Percentiles rank a stretch among this genome's conserved stretches.
Conservation (phyloP, 2,329 filamentous ascomycete species). For the Thermothelomyces thermophilus region DNA sequence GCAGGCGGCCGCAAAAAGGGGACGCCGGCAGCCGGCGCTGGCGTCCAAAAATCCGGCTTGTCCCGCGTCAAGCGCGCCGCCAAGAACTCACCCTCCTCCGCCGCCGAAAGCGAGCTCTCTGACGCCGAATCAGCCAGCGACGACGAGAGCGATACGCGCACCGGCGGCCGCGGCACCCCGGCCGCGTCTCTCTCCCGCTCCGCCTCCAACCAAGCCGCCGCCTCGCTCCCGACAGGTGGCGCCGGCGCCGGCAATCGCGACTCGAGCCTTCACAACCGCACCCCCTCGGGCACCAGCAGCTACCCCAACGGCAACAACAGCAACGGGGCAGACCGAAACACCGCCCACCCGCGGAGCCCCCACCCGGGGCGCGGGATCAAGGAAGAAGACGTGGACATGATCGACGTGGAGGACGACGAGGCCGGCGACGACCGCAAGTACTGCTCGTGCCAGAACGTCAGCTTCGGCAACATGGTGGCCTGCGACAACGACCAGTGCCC, state of each 20-base stretch:
- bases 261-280: conserved; percentile 17
- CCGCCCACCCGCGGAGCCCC: neutral
- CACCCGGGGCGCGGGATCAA: conserved; percentile 6
- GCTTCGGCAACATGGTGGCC: conserved; percentile 82
- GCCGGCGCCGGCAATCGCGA: conserved; percentile 18
- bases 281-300: neutral
- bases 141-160: conserved; percentile 42
- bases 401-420: conserved; percentile 59
- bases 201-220: conserved; percentile 21
- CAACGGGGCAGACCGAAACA: neutral
- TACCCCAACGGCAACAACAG: neutral
- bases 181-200: conserved; percentile 23
- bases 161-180: conserved; percentile 35
- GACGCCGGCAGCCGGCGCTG: conserved; percentile 28
- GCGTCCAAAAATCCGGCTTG: conserved; percentile 50
- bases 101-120: conserved; percentile 58
- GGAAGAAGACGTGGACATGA: conserved; percentile 44
- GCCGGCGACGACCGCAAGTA: conserved; percentile 75
- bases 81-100: conserved; percentile 57
- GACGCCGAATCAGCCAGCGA: conserved; percentile 53
- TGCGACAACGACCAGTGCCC: conserved; percentile 79
- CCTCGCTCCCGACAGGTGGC: neutral
- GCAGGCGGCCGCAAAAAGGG: conserved; percentile 42
- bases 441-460: conserved; percentile 75
- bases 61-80: conserved; percentile 55